Conservation (phyloP, 2,329 filamentous ascomycete genomes). For the Penicillium sp. region DNA sequence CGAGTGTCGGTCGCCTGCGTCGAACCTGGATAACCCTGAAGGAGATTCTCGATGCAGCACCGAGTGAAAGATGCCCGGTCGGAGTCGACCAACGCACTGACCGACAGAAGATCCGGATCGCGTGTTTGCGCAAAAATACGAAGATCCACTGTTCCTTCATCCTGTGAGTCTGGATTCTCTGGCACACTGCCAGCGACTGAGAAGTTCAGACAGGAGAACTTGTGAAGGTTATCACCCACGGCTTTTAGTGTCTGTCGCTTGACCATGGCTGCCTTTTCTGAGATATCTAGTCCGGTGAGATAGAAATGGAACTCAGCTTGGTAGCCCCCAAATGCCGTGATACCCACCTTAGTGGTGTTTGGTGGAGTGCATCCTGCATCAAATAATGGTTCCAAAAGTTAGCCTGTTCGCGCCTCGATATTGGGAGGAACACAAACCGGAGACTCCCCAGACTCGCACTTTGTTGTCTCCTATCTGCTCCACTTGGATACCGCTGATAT, state of each 20-base stretch:
- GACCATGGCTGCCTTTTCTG: conserved; percentile 25
- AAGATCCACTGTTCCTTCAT: conserved; percentile 12
- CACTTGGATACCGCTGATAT: neutral
- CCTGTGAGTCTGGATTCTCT: conserved; percentile 21
- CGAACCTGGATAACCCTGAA: too few relatives aligned
- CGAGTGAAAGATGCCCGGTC: too few relatives aligned
- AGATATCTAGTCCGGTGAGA: conserved; percentile 26
- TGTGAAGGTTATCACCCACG: conserved; percentile 31
- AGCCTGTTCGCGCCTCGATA: too few relatives aligned
- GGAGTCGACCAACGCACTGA: too few relatives aligned
- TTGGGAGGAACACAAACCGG: too few relatives aligned
- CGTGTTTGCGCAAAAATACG: conserved; percentile 4
- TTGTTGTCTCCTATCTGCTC: neutral
- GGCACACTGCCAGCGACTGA: conserved; percentile 17
- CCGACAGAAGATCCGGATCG: conserved; percentile 32
- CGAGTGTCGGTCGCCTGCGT: too few relatives aligned
- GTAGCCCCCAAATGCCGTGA: conserved; percentile 28
- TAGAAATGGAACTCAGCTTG: conserved; percentile 28
- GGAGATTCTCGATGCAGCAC: too few relatives aligned
- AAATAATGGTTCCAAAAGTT: too few relatives aligned
- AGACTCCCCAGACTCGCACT: conserved; percentile 2
- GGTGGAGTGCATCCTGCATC: conserved; percentile 23
- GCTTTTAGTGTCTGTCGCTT: conserved; percentile 21
- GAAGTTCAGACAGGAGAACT: conserved; percentile 40
- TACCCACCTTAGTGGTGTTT: conserved; percentile 22